A percentile compares a stretch with the other conserved stretches of the same genome.
Conservation (phyloP, 352 stramenopile genomes). For the Pythium folliculosum region DNA sequence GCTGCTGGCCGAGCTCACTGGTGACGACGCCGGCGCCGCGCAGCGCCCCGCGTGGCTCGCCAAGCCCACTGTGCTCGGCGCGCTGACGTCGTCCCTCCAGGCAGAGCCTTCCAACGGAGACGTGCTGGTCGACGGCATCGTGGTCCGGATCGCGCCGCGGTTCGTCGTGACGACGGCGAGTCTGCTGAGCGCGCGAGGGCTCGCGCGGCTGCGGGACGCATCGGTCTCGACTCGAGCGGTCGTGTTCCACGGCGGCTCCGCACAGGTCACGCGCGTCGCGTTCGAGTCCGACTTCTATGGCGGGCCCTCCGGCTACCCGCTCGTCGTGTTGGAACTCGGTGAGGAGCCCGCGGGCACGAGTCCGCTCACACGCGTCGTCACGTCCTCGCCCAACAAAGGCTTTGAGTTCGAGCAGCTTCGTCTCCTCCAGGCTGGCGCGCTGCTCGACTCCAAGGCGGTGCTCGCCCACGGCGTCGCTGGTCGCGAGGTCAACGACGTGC, state of each 20-base stretch:
- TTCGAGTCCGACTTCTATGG: slow-evolving; percentile 24
- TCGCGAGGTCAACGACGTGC: not conserved
- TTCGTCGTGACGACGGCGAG: slow-evolving; percentile 21
- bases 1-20: not conserved
- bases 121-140: slow-evolving; percentile 25
- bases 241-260: slow-evolving; percentile 11
- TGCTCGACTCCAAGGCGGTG: slow-evolving; percentile 19
- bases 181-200: slow-evolving; percentile 11
- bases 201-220: slow-evolving; percentile 6
- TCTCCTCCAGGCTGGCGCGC: not conserved
- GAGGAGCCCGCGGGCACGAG: not conserved
- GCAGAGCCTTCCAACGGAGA: not conserved
- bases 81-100: slow-evolving; percentile 10
- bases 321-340: slow-evolving; percentile 27
- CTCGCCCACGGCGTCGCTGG: not conserved
- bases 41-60: slow-evolving; percentile 12
- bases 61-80: slow-evolving; percentile 8
- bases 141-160: slow-evolving; percentile 20
- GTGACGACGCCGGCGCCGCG: not conserved
- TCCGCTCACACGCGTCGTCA: slow-evolving; percentile 14
- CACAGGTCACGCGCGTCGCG: slow-evolving; percentile 9
- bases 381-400: slow-evolving; percentile 14
- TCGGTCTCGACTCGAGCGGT: slow-evolving; percentile 1
- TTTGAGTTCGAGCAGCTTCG: slow-evolving; percentile 21
- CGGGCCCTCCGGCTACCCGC: not conserved